These are phyloP conservation scores for Periconia sp. DNA, from an alignment of 2,329 filamentous ascomycete genomes.

Conservation along the genomic window DNA sequence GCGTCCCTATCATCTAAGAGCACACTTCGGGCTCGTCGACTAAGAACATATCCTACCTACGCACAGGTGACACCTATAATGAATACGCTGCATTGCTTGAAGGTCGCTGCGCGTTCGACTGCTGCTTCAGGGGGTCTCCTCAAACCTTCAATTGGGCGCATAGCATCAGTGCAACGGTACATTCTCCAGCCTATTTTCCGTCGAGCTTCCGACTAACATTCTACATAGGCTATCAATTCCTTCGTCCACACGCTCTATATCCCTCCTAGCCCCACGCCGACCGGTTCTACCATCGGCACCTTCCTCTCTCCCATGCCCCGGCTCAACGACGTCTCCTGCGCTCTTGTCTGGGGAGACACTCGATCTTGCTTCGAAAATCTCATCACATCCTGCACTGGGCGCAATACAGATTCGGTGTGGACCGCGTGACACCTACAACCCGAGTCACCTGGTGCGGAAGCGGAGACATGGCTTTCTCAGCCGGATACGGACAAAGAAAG, in stretches of 20 bases:
- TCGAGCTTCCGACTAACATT: conserved; percentile 5
- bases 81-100: conserved; percentile 41
- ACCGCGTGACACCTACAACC: conserved; percentile 63
- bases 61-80: conserved; percentile 22
- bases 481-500: conserved; percentile 59
- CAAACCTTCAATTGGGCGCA: conserved; percentile 23
- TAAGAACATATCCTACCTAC: conserved; percentile 5
- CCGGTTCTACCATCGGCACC: conserved; percentile 30
- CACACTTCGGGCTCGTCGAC: no score
- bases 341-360: conserved; percentile 28
- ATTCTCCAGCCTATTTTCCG: neutral
- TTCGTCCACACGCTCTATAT: conserved; percentile 29
- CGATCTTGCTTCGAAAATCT: conserved; percentile 44
- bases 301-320: conserved; percentile 23
- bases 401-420: conserved; percentile 52
- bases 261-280: conserved; percentile 33
- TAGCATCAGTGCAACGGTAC: conserved; percentile 28
- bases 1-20: no score
- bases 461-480: conserved; percentile 66
- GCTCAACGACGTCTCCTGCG: conserved; percentile 18
- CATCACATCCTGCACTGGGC: conserved; percentile 43
- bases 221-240: conserved; percentile 9
- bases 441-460: conserved; percentile 66
- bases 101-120: conserved; percentile 29
- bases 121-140: conserved; percentile 26